Conservation (phyloP, 2,329 filamentous ascomycete species). For the Colletotrichum musicola region DNA sequence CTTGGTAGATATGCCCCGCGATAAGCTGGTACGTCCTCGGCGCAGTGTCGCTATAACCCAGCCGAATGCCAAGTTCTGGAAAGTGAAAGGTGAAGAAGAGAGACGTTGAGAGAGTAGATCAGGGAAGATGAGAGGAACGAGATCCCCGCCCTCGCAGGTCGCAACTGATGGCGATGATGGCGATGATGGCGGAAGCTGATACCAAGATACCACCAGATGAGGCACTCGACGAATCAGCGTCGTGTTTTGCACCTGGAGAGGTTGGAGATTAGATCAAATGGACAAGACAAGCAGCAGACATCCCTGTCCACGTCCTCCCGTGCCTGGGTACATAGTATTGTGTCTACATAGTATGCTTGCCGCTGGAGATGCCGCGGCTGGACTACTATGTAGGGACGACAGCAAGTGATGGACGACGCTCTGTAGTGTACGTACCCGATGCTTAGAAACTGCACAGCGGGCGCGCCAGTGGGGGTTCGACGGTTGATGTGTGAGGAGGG, state of each 20-base stretch:
- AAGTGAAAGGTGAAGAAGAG: too few relatives aligned
- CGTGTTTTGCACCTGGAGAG: slow-evolving; percentile 24
- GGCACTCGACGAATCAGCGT: slow-evolving; percentile 30
- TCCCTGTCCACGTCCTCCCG: too few relatives aligned
- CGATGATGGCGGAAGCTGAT: slow-evolving; percentile 37
- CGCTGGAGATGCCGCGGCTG: too few relatives aligned
- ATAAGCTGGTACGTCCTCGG: not conserved
- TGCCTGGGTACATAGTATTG: too few relatives aligned
- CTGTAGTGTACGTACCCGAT: not conserved
- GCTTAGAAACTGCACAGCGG: not conserved
- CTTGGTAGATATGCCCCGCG: too few relatives aligned
- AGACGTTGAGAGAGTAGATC: too few relatives aligned
- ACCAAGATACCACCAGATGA: slow-evolving; percentile 34
- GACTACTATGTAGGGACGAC: too few relatives aligned
- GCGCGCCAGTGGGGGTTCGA: slow-evolving; percentile 1
- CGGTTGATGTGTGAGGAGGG: not conserved
- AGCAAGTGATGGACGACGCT: not conserved
- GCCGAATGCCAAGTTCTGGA: too few relatives aligned
- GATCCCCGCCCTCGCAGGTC: not conserved
- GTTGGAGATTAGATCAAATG: slow-evolving; percentile 38
- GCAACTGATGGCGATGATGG: slow-evolving; percentile 23
- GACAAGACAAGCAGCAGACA: too few relatives aligned
- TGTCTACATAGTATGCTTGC: too few relatives aligned
- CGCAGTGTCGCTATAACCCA: too few relatives aligned
- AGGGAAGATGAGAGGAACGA: not conserved